A percentile compares a stretch with the other conserved stretches of the same genome.
These are phyloP conservation scores for Leccinum arenicola DNA, from an alignment of 768 basidiomycete genomes.

Conservation along the genomic window DNA sequence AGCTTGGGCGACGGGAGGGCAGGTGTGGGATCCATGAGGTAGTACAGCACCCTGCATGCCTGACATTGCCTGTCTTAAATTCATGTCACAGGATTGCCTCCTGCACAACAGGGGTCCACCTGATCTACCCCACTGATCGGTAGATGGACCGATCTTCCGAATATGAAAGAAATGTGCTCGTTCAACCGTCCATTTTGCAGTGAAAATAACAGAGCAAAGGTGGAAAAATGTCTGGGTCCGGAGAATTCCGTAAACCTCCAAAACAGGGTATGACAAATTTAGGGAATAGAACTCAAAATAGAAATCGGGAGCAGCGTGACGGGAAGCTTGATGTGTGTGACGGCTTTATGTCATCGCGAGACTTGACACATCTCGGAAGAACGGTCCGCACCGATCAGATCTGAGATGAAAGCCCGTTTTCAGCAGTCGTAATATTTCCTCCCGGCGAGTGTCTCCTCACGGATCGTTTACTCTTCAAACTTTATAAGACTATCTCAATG, in stretches of 20 bases:
- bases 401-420: constrained; percentile 20
- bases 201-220: constrained; percentile 1
- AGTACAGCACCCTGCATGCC: constrained; percentile 5
- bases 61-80: constrained; percentile 18
- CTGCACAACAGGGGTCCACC: constrained; percentile 1
- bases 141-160: constrained; percentile 27
- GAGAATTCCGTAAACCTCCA: constrained; percentile 15
- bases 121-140: constrained; percentile 34
- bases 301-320: constrained; percentile 25
- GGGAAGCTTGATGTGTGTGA: constrained; percentile 21
- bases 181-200: background rate
- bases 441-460: constrained; percentile 18
- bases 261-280: constrained; percentile 24
- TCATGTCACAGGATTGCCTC: constrained; percentile 1
- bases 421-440: constrained; percentile 24
- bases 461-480: constrained; percentile 30
- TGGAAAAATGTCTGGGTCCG: constrained; percentile 13
- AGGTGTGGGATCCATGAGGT: constrained; percentile 54
- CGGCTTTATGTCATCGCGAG: constrained; percentile 28
- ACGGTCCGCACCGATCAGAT: constrained; percentile 31
- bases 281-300: constrained; percentile 20
- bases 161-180: constrained; percentile 7
- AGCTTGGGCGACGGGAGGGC: constrained; percentile 48
- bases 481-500: constrained; percentile 34
- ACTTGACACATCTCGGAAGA: constrained; percentile 24